Conservation (phyloP, 73 alveolate genomes). For the Stentor coeruleus region DNA sequence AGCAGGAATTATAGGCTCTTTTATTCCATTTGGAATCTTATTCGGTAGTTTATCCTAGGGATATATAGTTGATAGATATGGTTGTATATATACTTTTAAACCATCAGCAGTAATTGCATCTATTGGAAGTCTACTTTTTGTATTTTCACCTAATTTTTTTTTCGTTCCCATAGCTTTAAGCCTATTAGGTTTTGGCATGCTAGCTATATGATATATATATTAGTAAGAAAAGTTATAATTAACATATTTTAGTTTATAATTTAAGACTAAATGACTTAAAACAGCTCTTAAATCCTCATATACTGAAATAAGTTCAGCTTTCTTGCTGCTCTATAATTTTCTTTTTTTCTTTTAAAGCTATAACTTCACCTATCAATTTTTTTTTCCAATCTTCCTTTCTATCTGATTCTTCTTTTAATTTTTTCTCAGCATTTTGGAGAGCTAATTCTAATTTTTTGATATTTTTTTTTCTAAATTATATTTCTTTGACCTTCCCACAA, state of each 20-base stretch:
- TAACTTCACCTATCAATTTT: too few species aligned
- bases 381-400: background rate
- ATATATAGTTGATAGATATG: background rate
- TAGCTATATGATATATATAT: too few species aligned
- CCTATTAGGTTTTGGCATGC: background rate
- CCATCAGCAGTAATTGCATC: background rate
- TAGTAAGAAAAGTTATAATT: too few species aligned
- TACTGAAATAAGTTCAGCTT: background rate
- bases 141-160: background rate
- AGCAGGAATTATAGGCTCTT: background rate
- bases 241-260: too few species aligned
- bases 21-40: background rate
- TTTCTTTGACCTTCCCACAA: background rate
- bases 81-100: background rate
- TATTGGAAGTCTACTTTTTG: background rate
- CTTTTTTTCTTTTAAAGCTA: background rate
- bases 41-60: conserved; percentile 3
- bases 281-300: background rate
- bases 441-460: background rate
- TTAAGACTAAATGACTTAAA: background rate
- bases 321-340: background rate
- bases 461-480: too few species aligned
- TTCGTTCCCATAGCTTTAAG: background rate
- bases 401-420: background rate
- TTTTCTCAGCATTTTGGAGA: background rate